Base-by-base conservation (phyloP, 2,329 filamentous ascomycete species). In the Penicillium sp. region DNA sequence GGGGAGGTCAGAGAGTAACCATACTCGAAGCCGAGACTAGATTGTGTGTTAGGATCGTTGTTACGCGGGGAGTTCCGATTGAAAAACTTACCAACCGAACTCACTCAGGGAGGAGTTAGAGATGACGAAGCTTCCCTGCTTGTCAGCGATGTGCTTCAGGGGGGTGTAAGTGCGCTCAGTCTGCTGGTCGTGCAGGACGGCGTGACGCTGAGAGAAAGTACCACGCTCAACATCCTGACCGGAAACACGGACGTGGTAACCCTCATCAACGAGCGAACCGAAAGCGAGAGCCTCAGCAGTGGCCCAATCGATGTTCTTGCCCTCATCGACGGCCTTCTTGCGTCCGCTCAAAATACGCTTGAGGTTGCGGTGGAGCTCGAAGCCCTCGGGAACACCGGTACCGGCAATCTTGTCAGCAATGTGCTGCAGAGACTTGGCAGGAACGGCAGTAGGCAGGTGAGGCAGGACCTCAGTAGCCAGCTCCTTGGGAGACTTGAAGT, bases 141-240 rank as follows among this genome's bases (percentile, higher is more conserved):
- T 90, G 69, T 93, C 87, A 80, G 87, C 89, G 66, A 99, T 79
- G 76, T 97, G 81, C 80, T 96, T 90, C 57, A 99, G 83, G 58
- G 94, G 93, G 13, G 92, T 97, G 80, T 96, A 96, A 6, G 93
- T 96, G 66, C 85, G 84, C 80, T 99, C 94, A 53, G 81, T 96
- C 77, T 96, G 92, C 80, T 99, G 94, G 80, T 99, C 94, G 78
- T 99, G 94, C 76, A 99, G 89, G 61, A 99, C 93, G 61, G 93
- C 88, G 77, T 99, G 94, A 70, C 94, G 90, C 81, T 99, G 94
- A 45, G 94, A 97, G 83, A 99, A 99, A 60, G 94, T 99, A 80
- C 94, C 94, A 85, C 94, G 92, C 84, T 99, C 94, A 61, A 99
- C 94, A 81, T 99, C 94, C 82, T 99, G 94, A 67, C 94, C 94